Evolutionary conservation across 2,329 filamentous ascomycete species (phyloP), one percentile per base, ranked within the genome.

Genomic region (Monosporascus sp.): DNA sequence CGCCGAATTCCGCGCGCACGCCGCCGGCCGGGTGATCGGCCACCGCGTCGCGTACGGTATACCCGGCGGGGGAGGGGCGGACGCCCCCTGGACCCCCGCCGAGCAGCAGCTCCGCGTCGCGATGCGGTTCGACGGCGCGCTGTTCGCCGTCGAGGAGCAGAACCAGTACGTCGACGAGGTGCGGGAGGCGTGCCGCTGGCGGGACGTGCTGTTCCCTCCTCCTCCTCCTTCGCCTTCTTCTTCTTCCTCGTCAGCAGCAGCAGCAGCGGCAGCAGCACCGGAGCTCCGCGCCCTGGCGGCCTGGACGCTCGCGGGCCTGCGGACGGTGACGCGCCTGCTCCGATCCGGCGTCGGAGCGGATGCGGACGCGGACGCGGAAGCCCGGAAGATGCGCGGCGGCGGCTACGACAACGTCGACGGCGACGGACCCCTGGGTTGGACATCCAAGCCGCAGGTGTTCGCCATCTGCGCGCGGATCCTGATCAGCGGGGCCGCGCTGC

Each of bases 111-210:
- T 85, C 20, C 55, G 64, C 3, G 57, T 65, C 8, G 77, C 80
- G 4, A 67, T 83, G 62, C 69, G 72, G 51, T 74, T 79, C 60
- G 81, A 89, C 64, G 81, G 84, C 57, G 77, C 85, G 3, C 80
- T 99, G 1, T 99, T 99, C 66, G 86, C 82, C 1, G 80, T 90
- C 52, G 94, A 99, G 70, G 92, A 95, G 67, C 91, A 96, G 67
- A 99, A 99, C 66, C 78, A 97, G n/a, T 97, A 90, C 68, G 75
- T 93, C 48, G 93, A 97, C 67, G 85, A 91, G 60, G 82, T 90
- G 6, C 78, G 84, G 47, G 92, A 97, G 68, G 77, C 84, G 3
- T 72, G 77, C 18, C 68, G 83, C n/a, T 97, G 91, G 90, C 71
- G 78, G 0, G 68, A 67, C 17, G 72, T 82, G 3, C 71, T 88